A percentile compares a stretch with the other conserved stretches of the same genome.
phyloP scores from a whole-genome alignment of 805 yeast genomes.

The Candida hungchunana region DNA sequence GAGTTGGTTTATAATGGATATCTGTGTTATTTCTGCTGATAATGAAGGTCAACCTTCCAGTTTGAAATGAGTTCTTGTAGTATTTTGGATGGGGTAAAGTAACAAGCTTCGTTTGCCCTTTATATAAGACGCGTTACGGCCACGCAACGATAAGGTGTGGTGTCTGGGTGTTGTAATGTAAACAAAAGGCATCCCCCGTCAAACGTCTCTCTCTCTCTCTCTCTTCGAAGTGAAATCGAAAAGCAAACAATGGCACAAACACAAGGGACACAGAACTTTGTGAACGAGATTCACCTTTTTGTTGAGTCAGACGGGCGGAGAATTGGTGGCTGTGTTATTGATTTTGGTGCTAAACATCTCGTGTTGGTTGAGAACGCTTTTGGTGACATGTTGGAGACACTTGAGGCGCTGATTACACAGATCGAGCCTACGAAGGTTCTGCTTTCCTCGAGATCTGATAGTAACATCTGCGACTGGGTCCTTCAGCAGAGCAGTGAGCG shows the following conservation, averaged over 20 bases:
- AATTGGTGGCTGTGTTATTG: constrained; percentile 10
- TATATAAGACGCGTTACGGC: not conserved
- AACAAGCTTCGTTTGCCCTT: too few relatives aligned
- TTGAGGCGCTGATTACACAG: constrained; percentile 3
- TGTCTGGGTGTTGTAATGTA: constrained; percentile 33
- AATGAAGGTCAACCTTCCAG: too few relatives aligned
- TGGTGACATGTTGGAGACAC: constrained; percentile 1
- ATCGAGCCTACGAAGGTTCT: constrained; percentile 7
- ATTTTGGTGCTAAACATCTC: constrained; percentile 6
- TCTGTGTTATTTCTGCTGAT: too few relatives aligned
- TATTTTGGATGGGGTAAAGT: too few relatives aligned
- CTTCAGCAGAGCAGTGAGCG: constrained; percentile 2
- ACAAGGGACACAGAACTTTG: not conserved
- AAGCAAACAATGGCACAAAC: too few relatives aligned
- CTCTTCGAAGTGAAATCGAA: too few relatives aligned
- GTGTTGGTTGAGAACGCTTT: constrained; percentile 6
- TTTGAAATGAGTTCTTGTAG: too few relatives aligned
- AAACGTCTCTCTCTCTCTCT: too few relatives aligned
- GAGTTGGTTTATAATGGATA: too few relatives aligned
- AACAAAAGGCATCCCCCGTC: too few relatives aligned
- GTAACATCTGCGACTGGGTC: constrained; percentile 3
- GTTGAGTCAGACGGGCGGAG: constrained; percentile 12
- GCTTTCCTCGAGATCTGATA: constrained; percentile 5
- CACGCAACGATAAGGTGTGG: not conserved
- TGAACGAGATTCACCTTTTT: constrained; percentile 1